Base-by-base conservation (phyloP, 148 eudicot genomes). In the Polygonum aviculare region DNA sequence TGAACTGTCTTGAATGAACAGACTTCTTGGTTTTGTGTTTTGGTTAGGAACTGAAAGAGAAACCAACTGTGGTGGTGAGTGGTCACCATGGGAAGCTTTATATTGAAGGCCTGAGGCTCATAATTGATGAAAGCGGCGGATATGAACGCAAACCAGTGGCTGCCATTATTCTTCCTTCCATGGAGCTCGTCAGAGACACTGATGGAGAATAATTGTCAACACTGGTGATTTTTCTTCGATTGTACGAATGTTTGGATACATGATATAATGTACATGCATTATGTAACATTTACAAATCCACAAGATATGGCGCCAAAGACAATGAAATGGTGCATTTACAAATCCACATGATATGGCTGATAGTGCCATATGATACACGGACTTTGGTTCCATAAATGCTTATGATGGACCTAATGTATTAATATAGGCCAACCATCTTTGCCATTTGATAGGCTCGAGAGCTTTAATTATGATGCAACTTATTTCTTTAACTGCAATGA, bases 31-130 rank as follows among this genome's bases (percentile, higher is more conserved):
- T 47, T 48, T 48, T 35, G 15, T 49, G 19, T 35, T 11, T 77
- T 15, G 1, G 40, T 38, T 72, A 93, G 98, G 98, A 92, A 75
- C 59, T 94, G 69, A 78, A 79, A n/a, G 78, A 75, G 69, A 81
- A 74, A 51, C 78, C 86, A 26, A 94, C 93, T 4, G 69, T 92
- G 51, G 81, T 94, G 76, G 88, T 89, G 39, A 94, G 98, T 76
- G 98, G 98, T 78, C 98, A 94, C 85, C 98, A 94, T 79, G 98
- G 90, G 12, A 90, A 90, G 88, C 91, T 94, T 81, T 84, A 90
- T 50, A 85, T 90, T 36, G 93, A 94, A 12, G 96, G 88, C 21
- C 82, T 85, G 47, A 87, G 98, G 78, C 80, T 94, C 74, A 84
- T 94, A 62, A 92, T 94, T 22, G 98, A 94, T 74, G 87, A 87